A percentile compares a stretch with the other conserved stretches of the same genome.
Evolutionary conservation across 2,329 filamentous ascomycete genomes (phyloP).

Genomic region (Lomentospora prolificans): DNA sequence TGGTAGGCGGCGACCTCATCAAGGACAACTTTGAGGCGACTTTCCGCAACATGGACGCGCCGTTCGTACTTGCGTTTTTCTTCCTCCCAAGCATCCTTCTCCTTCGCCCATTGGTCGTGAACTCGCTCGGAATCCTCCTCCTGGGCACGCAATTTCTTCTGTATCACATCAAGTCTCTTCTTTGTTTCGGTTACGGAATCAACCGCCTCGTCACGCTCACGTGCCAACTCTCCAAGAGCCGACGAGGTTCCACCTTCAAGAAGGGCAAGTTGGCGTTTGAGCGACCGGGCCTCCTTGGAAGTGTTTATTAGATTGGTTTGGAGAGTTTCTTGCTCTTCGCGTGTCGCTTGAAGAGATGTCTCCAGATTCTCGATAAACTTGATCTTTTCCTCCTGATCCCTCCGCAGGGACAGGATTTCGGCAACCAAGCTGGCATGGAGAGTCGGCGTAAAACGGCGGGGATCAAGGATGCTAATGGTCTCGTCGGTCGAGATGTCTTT

Average conservation of each 20-base stretch:
- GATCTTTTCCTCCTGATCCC: constrained; percentile 85
- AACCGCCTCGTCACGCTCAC: constrained; percentile 77
- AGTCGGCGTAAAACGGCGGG: constrained; percentile 87
- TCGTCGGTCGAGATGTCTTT: constrained; percentile 57
- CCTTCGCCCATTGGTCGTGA: constrained; percentile 71
- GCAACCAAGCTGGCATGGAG: constrained; percentile 90
- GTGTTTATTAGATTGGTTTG: constrained; percentile 51
- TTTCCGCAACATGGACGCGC: constrained; percentile 83
- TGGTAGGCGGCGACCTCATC: constrained; percentile 75
- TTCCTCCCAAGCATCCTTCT: constrained; percentile 76
- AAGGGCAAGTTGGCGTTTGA: constrained; percentile 77
- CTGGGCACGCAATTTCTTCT: constrained; percentile 67
- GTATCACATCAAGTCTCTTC: constrained; percentile 64
- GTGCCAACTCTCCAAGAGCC: constrained; percentile 71
- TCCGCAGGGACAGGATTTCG: constrained; percentile 77
- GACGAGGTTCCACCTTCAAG: constrained; percentile 83
- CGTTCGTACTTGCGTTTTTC: constrained; percentile 76
- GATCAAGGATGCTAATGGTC: constrained; percentile 67
- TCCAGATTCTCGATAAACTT: constrained; percentile 82
- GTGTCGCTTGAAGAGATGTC: constrained; percentile 57
- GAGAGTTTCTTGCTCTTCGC: constrained; percentile 65
- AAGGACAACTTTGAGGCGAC: constrained; percentile 69
- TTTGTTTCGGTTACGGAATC: constrained; percentile 62
- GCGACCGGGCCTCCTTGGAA: constrained; percentile 65
- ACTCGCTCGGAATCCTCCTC: constrained; percentile 76